Percentiles rank a stretch among this genome's conserved stretches.
Evolutionary conservation across 2,329 filamentous ascomycete species (phyloP).

Genomic region (Chaetomium globosum): DNA sequence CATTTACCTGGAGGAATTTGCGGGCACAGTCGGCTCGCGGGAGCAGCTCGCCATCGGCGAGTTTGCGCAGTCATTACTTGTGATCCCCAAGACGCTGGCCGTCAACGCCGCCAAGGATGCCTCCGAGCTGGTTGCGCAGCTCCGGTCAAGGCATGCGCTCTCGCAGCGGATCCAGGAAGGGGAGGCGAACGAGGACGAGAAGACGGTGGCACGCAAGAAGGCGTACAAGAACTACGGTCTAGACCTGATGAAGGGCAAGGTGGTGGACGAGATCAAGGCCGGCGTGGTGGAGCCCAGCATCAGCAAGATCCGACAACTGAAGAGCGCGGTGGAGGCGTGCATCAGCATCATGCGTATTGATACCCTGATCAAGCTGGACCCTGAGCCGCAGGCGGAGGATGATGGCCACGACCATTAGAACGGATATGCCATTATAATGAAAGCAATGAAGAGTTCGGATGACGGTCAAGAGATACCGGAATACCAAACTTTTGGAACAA

Average conservation of each 20-base stretch:
- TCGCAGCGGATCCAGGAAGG: slow-evolving; percentile 89
- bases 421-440: slow-evolving; percentile 14
- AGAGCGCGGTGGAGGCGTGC: slow-evolving; percentile 97
- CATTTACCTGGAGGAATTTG: slow-evolving; percentile 98
- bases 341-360: slow-evolving; percentile 99
- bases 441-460: slow-evolving; percentile 15
- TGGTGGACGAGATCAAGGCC: slow-evolving; percentile 90
- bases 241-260: slow-evolving; percentile 84
- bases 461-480: background rate
- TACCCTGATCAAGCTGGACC: slow-evolving; percentile 96
- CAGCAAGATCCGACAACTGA: slow-evolving; percentile 97
- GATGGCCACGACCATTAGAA: slow-evolving; percentile 81
- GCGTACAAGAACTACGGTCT: slow-evolving; percentile 98
- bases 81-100: slow-evolving; percentile 94
- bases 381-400: slow-evolving; percentile 75
- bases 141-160: slow-evolving; percentile 89
- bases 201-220: slow-evolving; percentile 88
- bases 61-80: slow-evolving; percentile 90
- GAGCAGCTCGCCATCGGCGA: slow-evolving; percentile 98
- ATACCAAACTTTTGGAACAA: background rate
- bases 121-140: slow-evolving; percentile 90
- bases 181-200: slow-evolving; percentile 83
- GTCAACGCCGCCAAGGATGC: slow-evolving; percentile 97
- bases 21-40: slow-evolving; percentile 91
- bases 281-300: slow-evolving; percentile 96